Evolutionary conservation across 1,284 basidiomycete genomes (phyloP).

Genomic region (Anthracocystis walkeri): DNA sequence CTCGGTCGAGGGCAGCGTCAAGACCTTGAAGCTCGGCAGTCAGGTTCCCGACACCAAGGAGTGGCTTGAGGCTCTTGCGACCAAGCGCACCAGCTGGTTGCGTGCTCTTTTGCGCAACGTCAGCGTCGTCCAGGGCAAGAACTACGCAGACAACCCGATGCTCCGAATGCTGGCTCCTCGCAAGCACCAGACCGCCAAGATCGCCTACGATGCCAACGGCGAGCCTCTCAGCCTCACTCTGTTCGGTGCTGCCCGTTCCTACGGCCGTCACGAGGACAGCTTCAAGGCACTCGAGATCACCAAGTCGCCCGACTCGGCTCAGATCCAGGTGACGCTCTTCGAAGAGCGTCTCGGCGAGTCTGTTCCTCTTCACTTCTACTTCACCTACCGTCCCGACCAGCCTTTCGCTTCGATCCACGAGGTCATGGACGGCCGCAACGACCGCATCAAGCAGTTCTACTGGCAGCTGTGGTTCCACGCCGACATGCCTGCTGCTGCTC

Average conservation of each 20-base stretch:
- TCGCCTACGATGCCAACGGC: slow-evolving; percentile 72
- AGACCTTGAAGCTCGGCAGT: slow-evolving; percentile 49
- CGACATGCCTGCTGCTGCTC: slow-evolving; percentile 55
- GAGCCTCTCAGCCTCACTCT: slow-evolving; percentile 74
- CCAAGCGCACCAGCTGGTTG: slow-evolving; percentile 84
- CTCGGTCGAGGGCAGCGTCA: slow-evolving; percentile 73
- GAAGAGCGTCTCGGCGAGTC: slow-evolving; percentile 84
- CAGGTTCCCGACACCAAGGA: slow-evolving; percentile 70
- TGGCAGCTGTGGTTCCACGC: slow-evolving; percentile 66
- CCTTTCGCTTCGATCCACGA: slow-evolving; percentile 95
- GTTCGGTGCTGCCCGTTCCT: slow-evolving; percentile 85
- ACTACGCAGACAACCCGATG: slow-evolving; percentile 88
- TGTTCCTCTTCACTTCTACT: slow-evolving; percentile 84
- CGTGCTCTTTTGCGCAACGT: slow-evolving; percentile 84
- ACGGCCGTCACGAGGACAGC: slow-evolving; percentile 77
- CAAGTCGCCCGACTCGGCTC: slow-evolving; percentile 46
- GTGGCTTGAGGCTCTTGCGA: slow-evolving; percentile 89
- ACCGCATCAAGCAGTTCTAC: slow-evolving; percentile 80
- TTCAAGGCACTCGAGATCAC: slow-evolving; percentile 83
- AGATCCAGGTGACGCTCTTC: slow-evolving; percentile 82
- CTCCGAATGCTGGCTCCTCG: slow-evolving; percentile 88
- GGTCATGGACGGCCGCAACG: slow-evolving; percentile 84
- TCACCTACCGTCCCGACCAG: slow-evolving; percentile 87
- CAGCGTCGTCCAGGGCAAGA: slow-evolving; percentile 74
- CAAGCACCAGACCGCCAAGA: slow-evolving; percentile 79